These are phyloP conservation scores for Talaromyces sp. DNA, from an alignment of 2,329 filamentous ascomycete genomes.

Conservation along the genomic window DNA sequence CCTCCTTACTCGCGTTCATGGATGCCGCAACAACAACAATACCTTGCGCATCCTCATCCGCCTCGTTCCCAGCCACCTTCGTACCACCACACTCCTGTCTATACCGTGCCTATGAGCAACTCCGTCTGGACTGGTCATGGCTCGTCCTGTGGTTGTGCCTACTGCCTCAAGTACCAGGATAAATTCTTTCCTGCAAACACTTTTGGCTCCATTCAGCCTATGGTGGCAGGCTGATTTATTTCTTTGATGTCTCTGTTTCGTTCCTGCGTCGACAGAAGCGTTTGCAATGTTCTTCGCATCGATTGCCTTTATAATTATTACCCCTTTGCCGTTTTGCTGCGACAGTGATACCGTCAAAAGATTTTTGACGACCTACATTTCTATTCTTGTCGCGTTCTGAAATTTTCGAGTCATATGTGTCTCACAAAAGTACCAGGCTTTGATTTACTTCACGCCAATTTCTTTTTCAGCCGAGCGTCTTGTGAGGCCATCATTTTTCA, in stretches of 20 bases:
- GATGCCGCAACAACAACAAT: constrained; percentile 21
- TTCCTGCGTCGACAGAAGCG: constrained; percentile 6
- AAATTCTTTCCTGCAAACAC: constrained; percentile 42
- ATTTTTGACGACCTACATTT: not conserved
- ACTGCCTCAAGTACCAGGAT: constrained; percentile 45
- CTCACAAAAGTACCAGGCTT: constrained; percentile 9
- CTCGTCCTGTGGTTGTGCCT: constrained; percentile 42
- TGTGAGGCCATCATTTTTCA: not conserved
- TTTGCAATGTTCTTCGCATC: constrained; percentile 19
- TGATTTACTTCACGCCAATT: constrained; percentile 8
- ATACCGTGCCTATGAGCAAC: constrained; percentile 40
- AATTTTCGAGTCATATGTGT: constrained; percentile 2
- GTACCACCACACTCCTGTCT: constrained; percentile 44
- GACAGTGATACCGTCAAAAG: constrained; percentile 1
- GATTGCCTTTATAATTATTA: constrained; percentile 27
- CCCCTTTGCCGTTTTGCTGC: constrained; percentile 21
- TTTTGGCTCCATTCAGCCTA: constrained; percentile 41
- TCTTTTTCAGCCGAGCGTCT: constrained; percentile 1
- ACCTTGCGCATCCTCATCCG: constrained; percentile 28
- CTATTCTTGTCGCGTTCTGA: not conserved
- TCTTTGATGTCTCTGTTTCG: not conserved
- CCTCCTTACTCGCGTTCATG: constrained; percentile 37
- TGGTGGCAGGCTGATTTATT: constrained; percentile 33
- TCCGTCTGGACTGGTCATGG: constrained; percentile 44
- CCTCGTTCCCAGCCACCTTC: constrained; percentile 41